A percentile compares a stretch with the other conserved stretches of the same genome.
These are phyloP conservation scores for Microdochium trichocladiopsis DNA, from an alignment of 2,329 filamentous ascomycete genomes.

Conservation along the genomic window DNA sequence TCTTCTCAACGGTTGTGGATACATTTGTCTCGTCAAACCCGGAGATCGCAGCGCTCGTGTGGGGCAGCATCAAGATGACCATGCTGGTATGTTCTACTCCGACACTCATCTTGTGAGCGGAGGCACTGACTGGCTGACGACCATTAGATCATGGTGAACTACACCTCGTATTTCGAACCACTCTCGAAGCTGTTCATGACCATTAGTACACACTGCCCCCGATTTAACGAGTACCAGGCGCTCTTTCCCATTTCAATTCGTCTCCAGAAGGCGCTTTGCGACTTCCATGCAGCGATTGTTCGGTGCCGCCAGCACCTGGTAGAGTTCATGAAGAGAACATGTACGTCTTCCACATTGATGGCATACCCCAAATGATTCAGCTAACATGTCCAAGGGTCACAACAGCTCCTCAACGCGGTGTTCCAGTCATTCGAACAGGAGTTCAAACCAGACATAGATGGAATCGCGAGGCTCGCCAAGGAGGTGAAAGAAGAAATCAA, in stretches of 20 bases:
- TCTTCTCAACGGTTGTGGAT: constrained; percentile 26
- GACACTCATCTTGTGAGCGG: not conserved
- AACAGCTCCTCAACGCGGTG: not conserved
- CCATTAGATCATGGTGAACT: constrained; percentile 21
- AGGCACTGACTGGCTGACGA: constrained; percentile 4
- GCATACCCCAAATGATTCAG: no score
- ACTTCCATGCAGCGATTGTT: constrained; percentile 25
- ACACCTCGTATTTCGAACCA: constrained; percentile 28
- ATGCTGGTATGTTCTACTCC: constrained; percentile 22
- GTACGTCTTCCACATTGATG: constrained; percentile 5
- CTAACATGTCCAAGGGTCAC: not conserved
- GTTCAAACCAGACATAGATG: constrained; percentile 5
- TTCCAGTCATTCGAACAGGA: constrained; percentile 8
- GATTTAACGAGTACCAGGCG: constrained; percentile 26
- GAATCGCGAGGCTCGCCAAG: constrained; percentile 4
- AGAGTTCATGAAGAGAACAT: constrained; percentile 13
- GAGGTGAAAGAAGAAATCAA: constrained; percentile 8
- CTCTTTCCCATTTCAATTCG: constrained; percentile 23
- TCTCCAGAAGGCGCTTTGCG: constrained; percentile 23
- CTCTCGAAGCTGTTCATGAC: constrained; percentile 27
- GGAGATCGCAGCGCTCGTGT: constrained; percentile 29
- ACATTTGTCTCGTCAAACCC: constrained; percentile 28
- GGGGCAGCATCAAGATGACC: constrained; percentile 34
- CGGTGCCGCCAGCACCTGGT: constrained; percentile 24
- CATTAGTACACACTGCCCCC: constrained; percentile 23